Conservation (phyloP, 257 asterid genomes). For the Prunella vulgaris region DNA sequence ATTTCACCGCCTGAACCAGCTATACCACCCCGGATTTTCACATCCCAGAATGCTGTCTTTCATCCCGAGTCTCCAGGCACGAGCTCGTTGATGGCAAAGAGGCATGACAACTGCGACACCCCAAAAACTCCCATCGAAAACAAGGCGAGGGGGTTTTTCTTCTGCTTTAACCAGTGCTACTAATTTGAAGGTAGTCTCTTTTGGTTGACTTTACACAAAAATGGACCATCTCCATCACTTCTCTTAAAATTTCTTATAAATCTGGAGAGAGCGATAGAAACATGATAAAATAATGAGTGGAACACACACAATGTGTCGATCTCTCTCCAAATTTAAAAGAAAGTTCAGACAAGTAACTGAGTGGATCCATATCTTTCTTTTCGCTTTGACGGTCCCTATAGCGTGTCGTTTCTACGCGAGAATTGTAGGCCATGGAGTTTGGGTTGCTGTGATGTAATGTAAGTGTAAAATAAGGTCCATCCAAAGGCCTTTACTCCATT, state of each 20-base stretch:
- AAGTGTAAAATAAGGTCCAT: conserved; percentile 63
- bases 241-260: too few species aligned
- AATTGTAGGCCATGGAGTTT: conserved; percentile 33
- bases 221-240: not conserved
- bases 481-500: conserved; percentile 57
- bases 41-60: conserved; percentile 55
- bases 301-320: too few species aligned
- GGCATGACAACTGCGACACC: conserved; percentile 44
- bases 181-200: not conserved
- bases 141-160: conserved; percentile 53
- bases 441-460: conserved; percentile 59
- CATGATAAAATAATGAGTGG: too few species aligned
- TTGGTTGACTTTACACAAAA: not conserved
- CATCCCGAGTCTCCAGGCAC: conserved; percentile 98
- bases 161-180: conserved; percentile 59
- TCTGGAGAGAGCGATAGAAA: too few species aligned
- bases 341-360: too few species aligned
- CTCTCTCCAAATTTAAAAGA: too few species aligned
- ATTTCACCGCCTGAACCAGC: conserved; percentile 66
- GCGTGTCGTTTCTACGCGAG: not conserved
- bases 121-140: conserved; percentile 36
- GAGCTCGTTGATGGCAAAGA: conserved; percentile 75
- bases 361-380: too few species aligned
- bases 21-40: conserved; percentile 54
- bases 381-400: too few species aligned